These are phyloP conservation scores for Brettanomyces custersianus DNA, from an alignment of 805 yeast species.

Conservation along the genomic window DNA sequence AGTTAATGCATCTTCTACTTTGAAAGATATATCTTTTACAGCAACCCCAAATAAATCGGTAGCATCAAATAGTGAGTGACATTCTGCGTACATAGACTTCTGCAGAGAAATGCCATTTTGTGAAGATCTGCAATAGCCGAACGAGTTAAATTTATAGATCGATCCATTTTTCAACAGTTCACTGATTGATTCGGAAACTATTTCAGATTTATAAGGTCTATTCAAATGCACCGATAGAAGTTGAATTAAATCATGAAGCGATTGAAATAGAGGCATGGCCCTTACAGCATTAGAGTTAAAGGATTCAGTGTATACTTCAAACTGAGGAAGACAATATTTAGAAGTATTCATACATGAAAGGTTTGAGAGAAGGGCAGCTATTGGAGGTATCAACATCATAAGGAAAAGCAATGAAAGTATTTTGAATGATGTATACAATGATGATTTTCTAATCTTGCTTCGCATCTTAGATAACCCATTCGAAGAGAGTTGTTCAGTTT, in stretches of 20 bases:
- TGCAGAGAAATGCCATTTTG: conserved; percentile 22
- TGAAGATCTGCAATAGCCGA: conserved; percentile 35
- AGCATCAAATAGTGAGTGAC: conserved; percentile 7
- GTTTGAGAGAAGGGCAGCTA: conserved; percentile 13
- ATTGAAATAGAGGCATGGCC: no score
- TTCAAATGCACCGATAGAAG: no score
- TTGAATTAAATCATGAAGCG: no score
- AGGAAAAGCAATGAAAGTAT: conserved; percentile 14
- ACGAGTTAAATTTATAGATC: conserved; percentile 33
- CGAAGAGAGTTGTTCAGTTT: no score
- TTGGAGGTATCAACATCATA: conserved; percentile 18
- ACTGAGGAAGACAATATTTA: conserved; percentile 33
- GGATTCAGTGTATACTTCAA: conserved; percentile 27
- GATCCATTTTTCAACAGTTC: no score
- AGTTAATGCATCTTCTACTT: conserved; percentile 29
- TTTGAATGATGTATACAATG: conserved; percentile 17
- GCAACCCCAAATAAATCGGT: conserved; percentile 36
- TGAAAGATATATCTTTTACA: conserved; percentile 39
- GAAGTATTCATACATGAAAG: conserved; percentile 26
- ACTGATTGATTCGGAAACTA: no score
- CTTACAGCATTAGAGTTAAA: no score
- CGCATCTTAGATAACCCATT: no score
- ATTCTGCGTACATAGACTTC: conserved; percentile 1
- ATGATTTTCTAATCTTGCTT: no score
- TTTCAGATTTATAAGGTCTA: no score